Evolutionary conservation across 306 rosid species (phyloP).

Genomic region (Cicer pinnatifidum): DNA sequence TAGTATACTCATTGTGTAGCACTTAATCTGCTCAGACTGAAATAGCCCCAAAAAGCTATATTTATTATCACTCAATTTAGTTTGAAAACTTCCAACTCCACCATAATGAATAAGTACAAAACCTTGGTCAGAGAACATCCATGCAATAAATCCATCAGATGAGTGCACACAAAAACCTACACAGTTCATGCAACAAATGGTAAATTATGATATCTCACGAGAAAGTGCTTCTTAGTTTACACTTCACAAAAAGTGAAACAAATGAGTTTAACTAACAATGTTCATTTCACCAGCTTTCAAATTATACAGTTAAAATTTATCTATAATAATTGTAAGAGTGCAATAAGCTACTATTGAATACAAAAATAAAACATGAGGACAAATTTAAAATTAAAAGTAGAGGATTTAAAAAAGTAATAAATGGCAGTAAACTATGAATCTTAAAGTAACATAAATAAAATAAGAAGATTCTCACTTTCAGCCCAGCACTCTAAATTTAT

Average conservation of each 20-base stretch:
- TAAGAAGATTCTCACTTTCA: not conserved
- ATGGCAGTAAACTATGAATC: not conserved
- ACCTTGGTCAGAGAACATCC: constrained; percentile 73
- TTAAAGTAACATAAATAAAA: not conserved
- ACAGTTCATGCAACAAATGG: constrained; percentile 40
- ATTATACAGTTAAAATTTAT: not conserved
- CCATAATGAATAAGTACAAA: constrained; percentile 38
- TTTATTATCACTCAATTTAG: constrained; percentile 24
- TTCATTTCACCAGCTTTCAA: constrained; percentile 21
- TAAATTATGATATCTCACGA: constrained; percentile 18
- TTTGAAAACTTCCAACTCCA: constrained; percentile 40
- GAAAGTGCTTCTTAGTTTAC: constrained; percentile 13
- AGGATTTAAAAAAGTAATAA: not conserved
- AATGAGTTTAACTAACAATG: constrained; percentile 13
- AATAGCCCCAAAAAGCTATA: constrained; percentile 40
- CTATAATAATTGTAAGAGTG: not conserved
- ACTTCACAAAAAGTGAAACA: constrained; percentile 16
- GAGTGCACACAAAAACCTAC: constrained; percentile 93
- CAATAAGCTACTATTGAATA: not conserved
- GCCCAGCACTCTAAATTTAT: not conserved
- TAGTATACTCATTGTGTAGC: constrained; percentile 88
- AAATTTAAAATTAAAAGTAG: not conserved
- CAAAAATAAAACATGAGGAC: not conserved
- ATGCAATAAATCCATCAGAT: constrained; percentile 86
- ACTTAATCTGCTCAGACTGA: constrained; percentile 80